Percentiles rank a stretch among this genome's conserved stretches.
phyloP scores from a whole-genome alignment of 306 rosid species.

The Casuarina glauca region DNA sequence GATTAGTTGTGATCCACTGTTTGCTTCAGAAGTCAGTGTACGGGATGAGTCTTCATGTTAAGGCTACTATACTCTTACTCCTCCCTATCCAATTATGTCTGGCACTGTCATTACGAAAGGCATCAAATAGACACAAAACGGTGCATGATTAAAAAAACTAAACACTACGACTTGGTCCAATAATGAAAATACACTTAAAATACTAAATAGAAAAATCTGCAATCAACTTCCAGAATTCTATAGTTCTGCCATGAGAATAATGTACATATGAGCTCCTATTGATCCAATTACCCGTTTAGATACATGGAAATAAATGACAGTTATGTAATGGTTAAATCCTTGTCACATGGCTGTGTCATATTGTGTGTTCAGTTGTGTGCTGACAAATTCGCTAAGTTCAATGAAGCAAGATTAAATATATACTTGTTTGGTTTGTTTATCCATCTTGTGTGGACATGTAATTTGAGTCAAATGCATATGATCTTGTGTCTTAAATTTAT shows the following conservation, averaged over 20 bases:
- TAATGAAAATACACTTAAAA: neutral
- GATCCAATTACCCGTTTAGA: neutral
- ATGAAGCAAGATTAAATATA: conserved; percentile 7
- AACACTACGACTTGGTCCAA: neutral
- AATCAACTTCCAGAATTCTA: neutral
- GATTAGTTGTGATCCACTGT: too few relatives aligned
- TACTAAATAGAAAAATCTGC: neutral
- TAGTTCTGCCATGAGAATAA: neutral
- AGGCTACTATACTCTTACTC: neutral
- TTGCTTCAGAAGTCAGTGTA: too few relatives aligned
- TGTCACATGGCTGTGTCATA: neutral
- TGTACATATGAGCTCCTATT: neutral
- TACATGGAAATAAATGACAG: neutral
- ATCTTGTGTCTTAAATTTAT: conserved; percentile 6
- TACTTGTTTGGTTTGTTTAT: conserved; percentile 1
- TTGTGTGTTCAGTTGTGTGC: neutral
- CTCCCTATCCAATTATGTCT: neutral
- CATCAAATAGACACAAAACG: neutral
- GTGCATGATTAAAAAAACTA: too few relatives aligned
- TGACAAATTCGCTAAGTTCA: neutral
- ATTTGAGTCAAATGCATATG: neutral
- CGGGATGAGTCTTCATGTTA: neutral
- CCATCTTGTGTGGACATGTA: neutral
- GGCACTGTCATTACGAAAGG: neutral
- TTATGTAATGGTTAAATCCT: neutral